Percentiles rank a stretch among this genome's conserved stretches.
Evolutionary conservation across 192 early-diverging fungal genomes (phyloP).

Genomic region (Chytriomyces confervae): DNA sequence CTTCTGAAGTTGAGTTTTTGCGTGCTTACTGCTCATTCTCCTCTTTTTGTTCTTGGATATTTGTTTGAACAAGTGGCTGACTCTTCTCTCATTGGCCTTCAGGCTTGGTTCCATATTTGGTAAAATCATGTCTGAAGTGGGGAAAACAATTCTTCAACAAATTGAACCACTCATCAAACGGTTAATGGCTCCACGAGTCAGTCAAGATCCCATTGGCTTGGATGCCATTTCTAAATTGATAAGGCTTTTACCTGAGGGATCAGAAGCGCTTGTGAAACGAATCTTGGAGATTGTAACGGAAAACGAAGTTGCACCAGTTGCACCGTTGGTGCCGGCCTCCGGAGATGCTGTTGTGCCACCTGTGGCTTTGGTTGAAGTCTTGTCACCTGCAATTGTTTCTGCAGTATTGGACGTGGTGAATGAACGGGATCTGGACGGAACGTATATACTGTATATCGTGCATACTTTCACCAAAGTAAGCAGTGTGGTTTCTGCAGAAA

Average conservation of each 20-base stretch:
- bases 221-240: slow-evolving; percentile 50
- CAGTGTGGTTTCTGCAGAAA: not conserved
- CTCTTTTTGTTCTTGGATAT: not conserved
- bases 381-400: slow-evolving; percentile 59
- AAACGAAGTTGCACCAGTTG: no score
- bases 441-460: slow-evolving; percentile 74
- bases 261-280: slow-evolving; percentile 69
- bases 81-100: not conserved
- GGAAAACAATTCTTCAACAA: slow-evolving; percentile 58
- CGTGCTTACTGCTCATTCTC: not conserved
- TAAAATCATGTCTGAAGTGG: slow-evolving; percentile 41
- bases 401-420: slow-evolving; percentile 59
- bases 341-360: not conserved
- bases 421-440: slow-evolving; percentile 63
- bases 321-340: no score
- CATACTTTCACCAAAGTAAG: slow-evolving; percentile 65
- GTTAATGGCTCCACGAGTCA: slow-evolving; percentile 56
- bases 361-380: slow-evolving; percentile 40
- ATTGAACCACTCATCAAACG: slow-evolving; percentile 70
- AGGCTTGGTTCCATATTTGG: slow-evolving; percentile 63
- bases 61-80: not conserved
- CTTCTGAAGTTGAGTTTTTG: slow-evolving; percentile 61
- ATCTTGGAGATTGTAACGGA: slow-evolving; percentile 71
- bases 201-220: slow-evolving; percentile 44
- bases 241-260: slow-evolving; percentile 71